phyloP scores from a whole-genome alignment of 495 filamentous ascomycete species.

The Aspergillus hancockii region DNA sequence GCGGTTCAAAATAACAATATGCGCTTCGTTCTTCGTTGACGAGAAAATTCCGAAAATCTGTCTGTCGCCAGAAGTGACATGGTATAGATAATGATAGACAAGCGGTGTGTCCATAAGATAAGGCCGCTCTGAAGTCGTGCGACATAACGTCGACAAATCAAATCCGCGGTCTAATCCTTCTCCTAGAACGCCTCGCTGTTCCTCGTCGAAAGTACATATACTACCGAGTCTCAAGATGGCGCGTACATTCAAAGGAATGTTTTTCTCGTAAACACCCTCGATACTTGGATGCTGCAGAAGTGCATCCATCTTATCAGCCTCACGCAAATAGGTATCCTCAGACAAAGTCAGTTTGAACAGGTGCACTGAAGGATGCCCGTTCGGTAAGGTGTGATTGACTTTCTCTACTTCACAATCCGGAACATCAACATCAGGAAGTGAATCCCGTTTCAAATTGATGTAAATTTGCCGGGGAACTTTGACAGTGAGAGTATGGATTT shows the following conservation, averaged over 20 bases:
- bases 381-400: conserved; percentile 86
- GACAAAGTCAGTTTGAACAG: conserved; percentile 90
- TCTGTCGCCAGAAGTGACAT: conserved; percentile 83
- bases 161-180: conserved; percentile 93
- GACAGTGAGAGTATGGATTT: conserved; percentile 83
- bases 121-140: conserved; percentile 61
- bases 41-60: conserved; percentile 96
- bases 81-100: conserved; percentile 86
- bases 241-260: conserved; percentile 79
- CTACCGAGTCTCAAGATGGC: conserved; percentile 88
- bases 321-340: conserved; percentile 82
- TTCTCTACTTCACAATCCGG: conserved; percentile 86
- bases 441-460: conserved; percentile 83
- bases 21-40: conserved; percentile 72
- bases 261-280: conserved; percentile 94
- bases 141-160: conserved; percentile 74
- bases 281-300: conserved; percentile 92
- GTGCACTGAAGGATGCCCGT: conserved; percentile 91
- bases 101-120: conserved; percentile 72
- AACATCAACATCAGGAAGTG: conserved; percentile 87
- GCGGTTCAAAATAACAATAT: conserved; percentile 82
- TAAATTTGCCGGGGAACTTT: conserved; percentile 88
- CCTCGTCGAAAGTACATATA: conserved; percentile 92
- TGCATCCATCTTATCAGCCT: conserved; percentile 75
- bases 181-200: conserved; percentile 85